These are phyloP conservation scores for Venturia nashicola DNA, from an alignment of 2,329 filamentous ascomycete genomes.

Conservation along the genomic window DNA sequence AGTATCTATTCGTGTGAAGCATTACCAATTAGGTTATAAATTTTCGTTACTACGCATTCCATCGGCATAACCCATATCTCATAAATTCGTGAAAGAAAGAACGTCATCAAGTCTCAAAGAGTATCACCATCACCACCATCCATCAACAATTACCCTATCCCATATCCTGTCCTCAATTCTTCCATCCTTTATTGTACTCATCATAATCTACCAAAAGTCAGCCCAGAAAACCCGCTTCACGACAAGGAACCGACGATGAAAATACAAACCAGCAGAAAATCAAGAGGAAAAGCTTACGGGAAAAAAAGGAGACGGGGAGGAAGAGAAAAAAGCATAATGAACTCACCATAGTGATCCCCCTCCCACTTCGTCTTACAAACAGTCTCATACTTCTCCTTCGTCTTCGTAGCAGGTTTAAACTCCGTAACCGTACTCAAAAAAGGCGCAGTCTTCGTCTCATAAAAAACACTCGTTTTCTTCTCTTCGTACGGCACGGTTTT, in stretches of 20 bases:
- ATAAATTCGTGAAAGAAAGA: background rate
- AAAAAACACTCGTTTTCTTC: background rate
- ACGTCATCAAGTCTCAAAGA: background rate
- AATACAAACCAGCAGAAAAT: no score
- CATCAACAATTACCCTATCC: background rate
- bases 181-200: background rate
- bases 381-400: background rate
- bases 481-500: background rate
- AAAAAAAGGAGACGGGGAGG: background rate
- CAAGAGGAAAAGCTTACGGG: no score
- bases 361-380: background rate
- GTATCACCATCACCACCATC: no score
- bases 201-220: background rate
- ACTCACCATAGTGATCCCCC: background rate
- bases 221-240: background rate
- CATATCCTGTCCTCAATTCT: background rate
- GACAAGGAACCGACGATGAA: no score
- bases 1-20: no score
- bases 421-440: background rate
- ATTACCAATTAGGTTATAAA: no score
- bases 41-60: no score
- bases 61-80: background rate
- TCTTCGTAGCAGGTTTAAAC: background rate
- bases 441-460: background rate
- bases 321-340: background rate